Base-by-base conservation (phyloP, 2,329 filamentous ascomycete genomes). In the Daldinia sp. region DNA sequence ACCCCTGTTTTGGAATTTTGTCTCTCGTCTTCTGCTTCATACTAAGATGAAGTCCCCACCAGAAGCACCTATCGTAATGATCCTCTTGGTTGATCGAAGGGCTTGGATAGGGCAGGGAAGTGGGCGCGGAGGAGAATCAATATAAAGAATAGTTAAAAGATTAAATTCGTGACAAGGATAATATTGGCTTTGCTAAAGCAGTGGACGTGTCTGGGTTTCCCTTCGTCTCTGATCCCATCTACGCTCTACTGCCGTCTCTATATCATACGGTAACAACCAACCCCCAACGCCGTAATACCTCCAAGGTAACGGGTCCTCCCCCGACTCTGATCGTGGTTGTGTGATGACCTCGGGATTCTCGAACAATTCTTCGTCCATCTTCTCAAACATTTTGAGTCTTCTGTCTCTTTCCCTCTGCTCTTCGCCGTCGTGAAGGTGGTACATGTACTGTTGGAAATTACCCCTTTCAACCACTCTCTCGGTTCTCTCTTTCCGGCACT, bases 391-490 rank as follows among this genome's bases (percentile, higher is more conserved):
- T 41, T 68, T 71, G 39, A 79, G 74, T 41, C 63, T 72, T 27
- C 66, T 61, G 17, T 89, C 86, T 0, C 86, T 77, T 50, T 84
- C 80, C 53, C 78, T 67, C 71, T 88, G 87, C 61, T 85, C 83
- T 0, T 77, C 72, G 0, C 87, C 87, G 63, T 90, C 86, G 4
- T 82, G 80, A 1, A 89, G 74, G 64, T 89, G 87, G 54, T 88
- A 89, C 1, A 89, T 77, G 69, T 83, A 81, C 68, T 89, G 87
- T 64, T 90, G 85, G 10, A 81, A 72, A n/a, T 85, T 88, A 0
- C 87, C 87, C 1, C 86, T 75, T 9, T 82, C 76, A 0, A 90
- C 87, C 0, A 90, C 82, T 64, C 79, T 83, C 45, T 87, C 83
- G 0, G 87, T 90, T 3, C 88, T 79, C 45, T 81, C 76, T 23